Evolutionary conservation across 179 eudicot genomes (phyloP).

Genomic region (Silene noctiflora): DNA sequence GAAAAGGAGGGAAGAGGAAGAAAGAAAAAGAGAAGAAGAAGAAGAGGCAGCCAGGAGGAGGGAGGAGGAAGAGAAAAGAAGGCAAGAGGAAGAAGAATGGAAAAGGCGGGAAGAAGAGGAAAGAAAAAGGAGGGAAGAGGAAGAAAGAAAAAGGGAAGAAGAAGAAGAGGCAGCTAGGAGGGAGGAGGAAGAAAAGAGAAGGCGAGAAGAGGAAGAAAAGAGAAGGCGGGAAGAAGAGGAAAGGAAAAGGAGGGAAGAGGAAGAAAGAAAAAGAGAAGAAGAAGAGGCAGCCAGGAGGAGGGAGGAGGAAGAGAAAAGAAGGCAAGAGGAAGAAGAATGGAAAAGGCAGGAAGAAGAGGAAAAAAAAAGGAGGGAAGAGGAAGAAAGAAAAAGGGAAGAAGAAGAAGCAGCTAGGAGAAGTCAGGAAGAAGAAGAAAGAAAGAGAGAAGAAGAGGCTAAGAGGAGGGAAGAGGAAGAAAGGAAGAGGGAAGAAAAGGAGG

Average conservation of each 20-base stretch:
- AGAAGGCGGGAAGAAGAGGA: background rate
- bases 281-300: conserved; percentile 13
- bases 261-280: background rate
- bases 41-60: no score
- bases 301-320: background rate
- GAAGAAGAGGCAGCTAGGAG: background rate
- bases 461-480: conserved; percentile 1
- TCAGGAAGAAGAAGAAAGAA: conserved; percentile 16
- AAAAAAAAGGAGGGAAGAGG: conserved; percentile 12
- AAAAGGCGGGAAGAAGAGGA: conserved; percentile 11
- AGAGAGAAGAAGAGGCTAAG: background rate
- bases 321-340: conserved; percentile 2
- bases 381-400: background rate
- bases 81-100: conserved; percentile 3
- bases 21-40: background rate
- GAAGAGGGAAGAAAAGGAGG: conserved; percentile 10
- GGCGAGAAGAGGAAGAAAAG: background rate
- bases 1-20: conserved; percentile 15
- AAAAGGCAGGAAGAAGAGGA: background rate
- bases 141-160: conserved; percentile 4
- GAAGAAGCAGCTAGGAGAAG: conserved; percentile 7
- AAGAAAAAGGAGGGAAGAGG: conserved; percentile 3
- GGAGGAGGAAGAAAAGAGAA: background rate
- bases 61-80: conserved; percentile 11
- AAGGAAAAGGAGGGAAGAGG: conserved; percentile 16